Evolutionary conservation across 2,329 filamentous ascomycete genomes (phyloP).

Genomic region (Claviceps arundinis): DNA sequence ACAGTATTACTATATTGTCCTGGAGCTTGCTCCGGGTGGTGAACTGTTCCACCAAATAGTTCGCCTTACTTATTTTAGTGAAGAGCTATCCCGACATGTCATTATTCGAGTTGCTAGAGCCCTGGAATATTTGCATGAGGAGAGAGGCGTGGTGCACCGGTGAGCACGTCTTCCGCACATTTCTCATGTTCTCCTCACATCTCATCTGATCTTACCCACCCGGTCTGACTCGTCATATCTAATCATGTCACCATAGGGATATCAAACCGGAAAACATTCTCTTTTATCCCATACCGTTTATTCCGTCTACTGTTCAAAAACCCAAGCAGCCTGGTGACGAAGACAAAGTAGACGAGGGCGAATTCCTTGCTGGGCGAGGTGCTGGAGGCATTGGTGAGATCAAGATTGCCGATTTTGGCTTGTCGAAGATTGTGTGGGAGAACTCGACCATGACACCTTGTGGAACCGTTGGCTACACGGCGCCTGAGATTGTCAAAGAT

Average conservation of each 20-base stretch:
- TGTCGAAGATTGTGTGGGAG: slow-evolving; percentile 98
- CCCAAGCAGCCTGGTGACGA: slow-evolving; percentile 80
- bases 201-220: neutral
- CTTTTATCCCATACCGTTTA: slow-evolving; percentile 73
- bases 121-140: slow-evolving; percentile 85
- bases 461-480: slow-evolving; percentile 94
- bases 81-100: slow-evolving; percentile 86
- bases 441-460: slow-evolving; percentile 98
- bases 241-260: slow-evolving; percentile 43
- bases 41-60: slow-evolving; percentile 99
- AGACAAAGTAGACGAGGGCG: slow-evolving; percentile 93
- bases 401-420: slow-evolving; percentile 95
- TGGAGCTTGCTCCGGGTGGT: slow-evolving; percentile 88
- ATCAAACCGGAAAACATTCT: slow-evolving; percentile 98
- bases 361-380: slow-evolving; percentile 71
- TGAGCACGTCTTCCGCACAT: slow-evolving; percentile 24
- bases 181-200: too few relatives aligned
- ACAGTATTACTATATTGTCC: slow-evolving; percentile 95
- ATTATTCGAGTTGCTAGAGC: slow-evolving; percentile 93
- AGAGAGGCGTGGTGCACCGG: slow-evolving; percentile 93
- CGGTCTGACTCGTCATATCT: neutral
- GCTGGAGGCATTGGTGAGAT: slow-evolving; percentile 85
- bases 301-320: slow-evolving; percentile 69
- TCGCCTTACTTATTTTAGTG: slow-evolving; percentile 94
- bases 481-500: slow-evolving; percentile 97